Evolutionary conservation across 441 rosid species (phyloP), one percentile per base, ranked within the genome.

Genomic region (Syzygium malaccense): DNA sequence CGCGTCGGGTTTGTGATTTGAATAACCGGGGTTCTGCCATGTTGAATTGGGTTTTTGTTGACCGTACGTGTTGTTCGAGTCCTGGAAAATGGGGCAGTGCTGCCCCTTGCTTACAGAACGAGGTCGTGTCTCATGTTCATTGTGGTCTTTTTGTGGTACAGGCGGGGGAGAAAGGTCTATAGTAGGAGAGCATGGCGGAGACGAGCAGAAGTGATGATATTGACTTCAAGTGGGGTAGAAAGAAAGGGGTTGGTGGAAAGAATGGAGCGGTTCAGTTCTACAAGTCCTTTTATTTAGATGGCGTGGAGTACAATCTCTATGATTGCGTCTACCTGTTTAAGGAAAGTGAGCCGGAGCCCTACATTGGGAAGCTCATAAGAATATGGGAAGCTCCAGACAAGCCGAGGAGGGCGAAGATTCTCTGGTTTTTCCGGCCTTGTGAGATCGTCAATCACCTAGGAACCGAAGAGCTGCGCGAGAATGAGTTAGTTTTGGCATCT

Each of bases 401-500:
- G 93, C 30, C 90, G 9, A 96, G 92, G 94, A 93, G 85, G 91
- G 94, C 94, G 85, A 96, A 94, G 93, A 89, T 96, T 89, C 92
- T 97, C 57, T 98, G 99, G 99, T 95, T 94, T 90, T 94, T 96
- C 90, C 96, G 91, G 62, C 96, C 98, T 41, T 87, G 78, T 85
- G 99, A 98, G 93, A 92, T 98, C 85, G 71, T 89, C 18, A 90
- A 91, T 41, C 92, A 88, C 93, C 94, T 95, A 68, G 90, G 89
- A 83, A 91, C 87, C 90, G 91, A 91, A 58, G 91, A 87, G 87
- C 8, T 87, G 55, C 89, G 66, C 41, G 86, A 87, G 86, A 96
- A 98, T 89, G 99, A 98, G 92, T 86, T 98, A 87, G 92, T 98
- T 93, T 86, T 98, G 92, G 99, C 98, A 15, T 94, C 96, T 0